Percentiles rank a stretch among this genome's conserved stretches.
Conservation (phyloP, 768 basidiomycete species). For the Plicaturopsis crispa region DNA sequence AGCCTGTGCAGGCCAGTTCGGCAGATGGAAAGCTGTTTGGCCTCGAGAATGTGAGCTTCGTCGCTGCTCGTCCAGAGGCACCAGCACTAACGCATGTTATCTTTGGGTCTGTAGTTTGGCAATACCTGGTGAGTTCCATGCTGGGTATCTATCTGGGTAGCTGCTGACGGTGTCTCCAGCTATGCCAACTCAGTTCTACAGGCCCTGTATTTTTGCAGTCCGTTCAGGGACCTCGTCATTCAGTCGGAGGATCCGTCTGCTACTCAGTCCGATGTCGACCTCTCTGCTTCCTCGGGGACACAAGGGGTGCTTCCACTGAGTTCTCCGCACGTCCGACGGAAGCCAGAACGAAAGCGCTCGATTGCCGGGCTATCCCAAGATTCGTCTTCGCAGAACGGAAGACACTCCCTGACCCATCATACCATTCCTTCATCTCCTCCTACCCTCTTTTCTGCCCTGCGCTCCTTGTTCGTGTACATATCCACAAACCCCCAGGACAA, state of each 20-base stretch:
- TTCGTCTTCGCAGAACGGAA: conserved; percentile 14
- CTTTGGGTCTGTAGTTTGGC: conserved; percentile 57
- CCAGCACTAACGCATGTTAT: background rate
- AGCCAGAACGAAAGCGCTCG: conserved; percentile 45
- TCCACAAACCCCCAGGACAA: conserved; percentile 70
- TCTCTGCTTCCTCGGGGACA: conserved; percentile 12
- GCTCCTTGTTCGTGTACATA: conserved; percentile 83
- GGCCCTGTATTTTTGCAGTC: conserved; percentile 90
- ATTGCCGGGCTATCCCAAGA: conserved; percentile 24
- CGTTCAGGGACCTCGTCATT: conserved; percentile 87
- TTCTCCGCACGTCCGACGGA: conserved; percentile 39
- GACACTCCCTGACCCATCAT: conserved; percentile 16
- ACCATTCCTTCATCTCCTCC: conserved; percentile 55
- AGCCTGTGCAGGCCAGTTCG: conserved; percentile 29
- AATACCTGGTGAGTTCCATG: conserved; percentile 75
- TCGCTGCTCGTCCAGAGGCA: background rate
- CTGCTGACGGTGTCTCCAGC: conserved; percentile 32
- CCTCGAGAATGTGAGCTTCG: conserved; percentile 83
- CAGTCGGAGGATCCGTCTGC: conserved; percentile 51
- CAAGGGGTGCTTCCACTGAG: conserved; percentile 20
- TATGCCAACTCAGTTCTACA: conserved; percentile 99
- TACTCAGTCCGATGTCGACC: conserved; percentile 17
- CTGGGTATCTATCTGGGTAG: conserved; percentile 4
- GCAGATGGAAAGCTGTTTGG: conserved; percentile 88
- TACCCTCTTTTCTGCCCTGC: conserved; percentile 86